Evolutionary conservation across 2,329 filamentous ascomycete genomes (phyloP).

Genomic region (Ophiostoma piceae): DNA sequence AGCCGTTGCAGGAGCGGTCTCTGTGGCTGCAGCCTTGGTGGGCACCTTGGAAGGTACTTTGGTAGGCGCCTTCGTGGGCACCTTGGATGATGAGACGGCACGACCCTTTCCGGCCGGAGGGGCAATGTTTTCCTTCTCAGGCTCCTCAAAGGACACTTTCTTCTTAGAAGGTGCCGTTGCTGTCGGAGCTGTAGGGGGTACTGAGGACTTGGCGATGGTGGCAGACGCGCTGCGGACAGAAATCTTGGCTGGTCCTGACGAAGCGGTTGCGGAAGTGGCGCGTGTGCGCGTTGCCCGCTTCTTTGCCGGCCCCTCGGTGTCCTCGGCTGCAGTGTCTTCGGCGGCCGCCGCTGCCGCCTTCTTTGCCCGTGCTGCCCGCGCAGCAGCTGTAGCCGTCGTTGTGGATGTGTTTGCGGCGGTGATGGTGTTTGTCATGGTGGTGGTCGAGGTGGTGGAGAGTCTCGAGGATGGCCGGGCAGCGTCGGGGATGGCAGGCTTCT

Average conservation of each 20-base stretch:
- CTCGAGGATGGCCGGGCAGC: conserved; percentile 18
- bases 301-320: conserved; percentile 30
- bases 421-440: neutral
- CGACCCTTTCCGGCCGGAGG: conserved; percentile 30
- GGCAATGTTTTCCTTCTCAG: conserved; percentile 58
- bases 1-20: conserved; percentile 24
- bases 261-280: conserved; percentile 9
- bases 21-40: conserved; percentile 33
- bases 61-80: conserved; percentile 30
- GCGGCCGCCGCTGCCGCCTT: conserved; percentile 29
- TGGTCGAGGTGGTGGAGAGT: neutral
- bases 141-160: conserved; percentile 58
- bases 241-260: conserved; percentile 37
- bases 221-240: conserved; percentile 38
- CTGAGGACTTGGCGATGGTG: conserved; percentile 15
- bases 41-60: conserved; percentile 4
- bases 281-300: conserved; percentile 38
- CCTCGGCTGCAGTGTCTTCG: conserved; percentile 20
- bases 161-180: conserved; percentile 49
- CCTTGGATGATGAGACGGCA: neutral
- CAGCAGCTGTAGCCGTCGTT: conserved; percentile 29
- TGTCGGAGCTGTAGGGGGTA: conserved; percentile 26
- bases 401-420: neutral
- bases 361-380: conserved; percentile 35
- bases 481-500: conserved; percentile 19